phyloP scores from a whole-genome alignment of 768 basidiomycete genomes.

The Xerocomellus intermedius region DNA sequence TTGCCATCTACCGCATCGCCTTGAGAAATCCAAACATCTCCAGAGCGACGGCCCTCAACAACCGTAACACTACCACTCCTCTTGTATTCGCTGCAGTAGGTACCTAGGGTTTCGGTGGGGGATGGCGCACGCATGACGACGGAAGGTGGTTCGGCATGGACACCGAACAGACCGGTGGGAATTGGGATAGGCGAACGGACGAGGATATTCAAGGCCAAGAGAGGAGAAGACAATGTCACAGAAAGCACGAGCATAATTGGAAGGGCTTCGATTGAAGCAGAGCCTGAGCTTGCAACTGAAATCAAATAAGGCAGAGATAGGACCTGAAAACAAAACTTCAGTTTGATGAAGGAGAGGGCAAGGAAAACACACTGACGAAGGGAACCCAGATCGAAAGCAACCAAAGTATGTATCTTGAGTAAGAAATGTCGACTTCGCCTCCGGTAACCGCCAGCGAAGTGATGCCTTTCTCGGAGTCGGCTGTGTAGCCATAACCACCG shows the following conservation, averaged over 20 bases:
- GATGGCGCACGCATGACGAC: slow-evolving; percentile 44
- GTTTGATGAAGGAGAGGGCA: not conserved
- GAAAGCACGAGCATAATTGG: slow-evolving; percentile 60
- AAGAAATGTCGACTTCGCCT: slow-evolving; percentile 53
- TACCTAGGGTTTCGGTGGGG: slow-evolving; percentile 35
- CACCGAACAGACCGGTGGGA: slow-evolving; percentile 62
- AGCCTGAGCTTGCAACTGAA: slow-evolving; percentile 40
- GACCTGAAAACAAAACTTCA: slow-evolving; percentile 36
- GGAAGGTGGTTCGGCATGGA: slow-evolving; percentile 41
- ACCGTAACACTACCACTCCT: slow-evolving; percentile 62
- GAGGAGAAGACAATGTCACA: slow-evolving; percentile 64
- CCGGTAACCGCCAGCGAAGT: slow-evolving; percentile 44
- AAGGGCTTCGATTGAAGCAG: slow-evolving; percentile 37
- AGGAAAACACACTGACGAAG: slow-evolving; percentile 45
- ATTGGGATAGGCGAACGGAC: slow-evolving; percentile 64
- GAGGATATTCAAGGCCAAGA: slow-evolving; percentile 60
- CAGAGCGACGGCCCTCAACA: slow-evolving; percentile 68
- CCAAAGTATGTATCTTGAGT: slow-evolving; percentile 59
- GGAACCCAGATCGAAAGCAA: slow-evolving; percentile 67
- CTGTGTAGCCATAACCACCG: slow-evolving; percentile 66
- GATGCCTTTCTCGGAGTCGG: slow-evolving; percentile 56
- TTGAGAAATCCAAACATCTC: slow-evolving; percentile 71
- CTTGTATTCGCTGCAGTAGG: slow-evolving; percentile 46
- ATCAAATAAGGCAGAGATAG: slow-evolving; percentile 64
- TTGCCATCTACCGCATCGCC: slow-evolving; percentile 73